Conservation (phyloP, 306 rosid genomes). For the Trifolium subterraneum region DNA sequence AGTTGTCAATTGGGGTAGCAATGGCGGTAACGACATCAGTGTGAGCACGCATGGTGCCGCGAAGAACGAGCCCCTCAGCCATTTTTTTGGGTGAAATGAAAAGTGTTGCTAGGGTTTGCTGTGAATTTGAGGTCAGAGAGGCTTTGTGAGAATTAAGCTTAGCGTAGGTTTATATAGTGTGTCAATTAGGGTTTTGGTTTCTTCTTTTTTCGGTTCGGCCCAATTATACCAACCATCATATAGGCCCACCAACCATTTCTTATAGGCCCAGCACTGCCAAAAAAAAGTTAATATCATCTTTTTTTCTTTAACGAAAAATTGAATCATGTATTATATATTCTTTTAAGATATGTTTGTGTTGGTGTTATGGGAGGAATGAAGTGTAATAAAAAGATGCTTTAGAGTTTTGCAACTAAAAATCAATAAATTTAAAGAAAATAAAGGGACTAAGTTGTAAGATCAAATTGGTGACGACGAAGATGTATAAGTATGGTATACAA, state of each 20-base stretch:
- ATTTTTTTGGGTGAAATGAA: conserved; percentile 32
- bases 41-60: conserved; percentile 94
- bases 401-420: no score
- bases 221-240: background rate
- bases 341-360: no score
- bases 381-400: no score
- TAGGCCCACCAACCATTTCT: background rate
- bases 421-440: no score
- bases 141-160: background rate
- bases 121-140: conserved; percentile 11
- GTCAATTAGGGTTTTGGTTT: background rate
- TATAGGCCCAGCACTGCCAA: background rate
- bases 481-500: no score
- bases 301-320: no score
- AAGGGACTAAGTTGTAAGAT: no score
- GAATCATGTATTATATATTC: no score
- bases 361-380: no score
- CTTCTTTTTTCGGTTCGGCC: background rate
- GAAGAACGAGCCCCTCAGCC: conserved; percentile 75
- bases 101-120: conserved; percentile 49
- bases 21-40: conserved; percentile 93
- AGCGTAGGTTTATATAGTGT: background rate
- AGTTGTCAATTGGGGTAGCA: conserved; percentile 90
- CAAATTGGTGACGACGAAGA: no score
- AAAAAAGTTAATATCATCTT: no score